Evolutionary conservation across 208 protist genomes (phyloP).

Genomic region (Histomonas meleagridis): DNA sequence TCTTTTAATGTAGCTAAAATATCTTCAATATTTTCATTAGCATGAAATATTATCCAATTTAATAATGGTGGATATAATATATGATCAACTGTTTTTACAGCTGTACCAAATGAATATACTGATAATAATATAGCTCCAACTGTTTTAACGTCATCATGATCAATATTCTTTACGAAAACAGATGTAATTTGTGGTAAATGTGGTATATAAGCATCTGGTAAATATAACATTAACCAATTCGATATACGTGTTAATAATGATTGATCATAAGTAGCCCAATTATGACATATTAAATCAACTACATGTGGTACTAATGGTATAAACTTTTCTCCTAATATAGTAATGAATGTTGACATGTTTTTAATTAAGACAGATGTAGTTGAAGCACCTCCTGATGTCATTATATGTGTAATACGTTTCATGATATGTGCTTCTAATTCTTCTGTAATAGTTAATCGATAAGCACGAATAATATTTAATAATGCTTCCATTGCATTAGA

Average conservation of each 20-base stretch:
- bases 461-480: background rate
- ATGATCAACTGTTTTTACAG: background rate
- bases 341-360: background rate
- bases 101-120: background rate
- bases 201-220: background rate
- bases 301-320: background rate
- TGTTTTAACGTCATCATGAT: background rate
- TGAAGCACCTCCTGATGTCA: background rate
- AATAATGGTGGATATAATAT: slow-evolving; percentile 1
- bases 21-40: background rate
- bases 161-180: background rate
- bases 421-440: background rate
- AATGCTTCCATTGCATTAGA: background rate
- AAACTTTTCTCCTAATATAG: background rate
- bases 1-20: background rate
- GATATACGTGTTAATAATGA: background rate
- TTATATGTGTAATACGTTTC: background rate
- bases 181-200: background rate
- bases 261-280: background rate
- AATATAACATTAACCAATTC: background rate
- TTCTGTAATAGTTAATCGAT: background rate
- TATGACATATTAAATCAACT: background rate
- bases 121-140: background rate
- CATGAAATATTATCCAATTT: background rate
- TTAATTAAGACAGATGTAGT: background rate